A percentile compares a stretch with the other conserved stretches of the same genome.
phyloP scores from a whole-genome alignment of 2,329 filamentous ascomycete genomes.

The Gliomastix tumulicola region DNA sequence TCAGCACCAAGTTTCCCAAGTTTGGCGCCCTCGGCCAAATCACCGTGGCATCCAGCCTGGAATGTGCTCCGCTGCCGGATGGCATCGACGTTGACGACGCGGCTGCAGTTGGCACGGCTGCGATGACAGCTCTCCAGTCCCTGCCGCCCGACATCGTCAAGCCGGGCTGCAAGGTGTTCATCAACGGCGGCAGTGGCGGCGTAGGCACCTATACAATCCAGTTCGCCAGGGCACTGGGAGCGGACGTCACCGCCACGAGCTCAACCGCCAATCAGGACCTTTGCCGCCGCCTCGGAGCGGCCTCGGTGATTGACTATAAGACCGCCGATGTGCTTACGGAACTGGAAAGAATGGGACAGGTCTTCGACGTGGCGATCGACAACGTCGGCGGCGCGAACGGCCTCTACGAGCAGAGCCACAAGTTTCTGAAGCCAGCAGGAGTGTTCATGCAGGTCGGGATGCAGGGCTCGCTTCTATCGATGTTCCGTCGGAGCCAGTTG shows the following conservation, averaged over 20 bases:
- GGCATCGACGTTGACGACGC: slow-evolving; percentile 32
- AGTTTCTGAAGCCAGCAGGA: slow-evolving; percentile 41
- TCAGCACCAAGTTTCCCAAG: slow-evolving; percentile 22
- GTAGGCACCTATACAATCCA: slow-evolving; percentile 56
- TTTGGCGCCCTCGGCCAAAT: slow-evolving; percentile 37
- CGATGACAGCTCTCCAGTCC: slow-evolving; percentile 39
- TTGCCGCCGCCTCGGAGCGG: slow-evolving; percentile 52
- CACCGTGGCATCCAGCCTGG: slow-evolving; percentile 24
- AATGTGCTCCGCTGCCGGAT: slow-evolving; percentile 9
- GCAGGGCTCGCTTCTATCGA: slow-evolving; percentile 15
- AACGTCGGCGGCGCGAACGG: slow-evolving; percentile 42
- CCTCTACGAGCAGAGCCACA: slow-evolving; percentile 43
- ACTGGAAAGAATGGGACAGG: slow-evolving; percentile 37
- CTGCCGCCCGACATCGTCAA: slow-evolving; percentile 43
- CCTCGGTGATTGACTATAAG: slow-evolving; percentile 58
- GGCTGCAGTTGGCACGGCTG: slow-evolving; percentile 34
- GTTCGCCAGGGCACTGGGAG: slow-evolving; percentile 55
- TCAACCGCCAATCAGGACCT: slow-evolving; percentile 51
- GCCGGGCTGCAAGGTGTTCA: slow-evolving; percentile 42
- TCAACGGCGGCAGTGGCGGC: slow-evolving; percentile 61
- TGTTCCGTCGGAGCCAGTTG: slow-evolving; percentile 13
- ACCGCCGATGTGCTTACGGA: slow-evolving; percentile 35
- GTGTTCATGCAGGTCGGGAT: slow-evolving; percentile 45
- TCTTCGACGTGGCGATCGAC: slow-evolving; percentile 48
- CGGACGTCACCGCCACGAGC: slow-evolving; percentile 54